phyloP scores from a whole-genome alignment of 1,284 basidiomycete species.

The Coniferiporia sulphurascens region DNA sequence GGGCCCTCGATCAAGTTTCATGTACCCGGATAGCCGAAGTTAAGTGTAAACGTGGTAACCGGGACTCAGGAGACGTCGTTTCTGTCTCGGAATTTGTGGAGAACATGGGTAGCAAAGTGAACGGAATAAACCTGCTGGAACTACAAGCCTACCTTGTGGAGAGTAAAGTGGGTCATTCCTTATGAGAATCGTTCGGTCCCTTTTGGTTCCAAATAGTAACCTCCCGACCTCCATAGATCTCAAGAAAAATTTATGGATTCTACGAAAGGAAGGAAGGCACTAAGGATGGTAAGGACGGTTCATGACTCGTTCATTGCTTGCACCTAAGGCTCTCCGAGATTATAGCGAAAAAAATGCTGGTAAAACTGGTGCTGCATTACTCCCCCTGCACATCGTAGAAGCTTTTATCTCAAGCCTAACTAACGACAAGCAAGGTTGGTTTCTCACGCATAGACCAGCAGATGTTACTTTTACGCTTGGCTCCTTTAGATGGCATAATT shows the following conservation, averaged over 20 bases:
- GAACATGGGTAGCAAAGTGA: constrained; percentile 62
- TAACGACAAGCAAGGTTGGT: constrained; percentile 75
- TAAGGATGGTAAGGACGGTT: no score
- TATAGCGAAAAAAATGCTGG: background rate
- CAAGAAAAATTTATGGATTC: no score
- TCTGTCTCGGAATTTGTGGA: constrained; percentile 62
- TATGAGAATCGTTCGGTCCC: no score
- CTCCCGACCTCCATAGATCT: no score
- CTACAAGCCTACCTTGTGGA: constrained; percentile 80
- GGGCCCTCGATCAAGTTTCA: constrained; percentile 56
- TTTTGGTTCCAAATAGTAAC: no score
- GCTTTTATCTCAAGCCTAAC: constrained; percentile 81
- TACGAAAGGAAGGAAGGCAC: no score
- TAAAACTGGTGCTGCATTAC: constrained; percentile 40
- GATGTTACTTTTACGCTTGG: background rate
- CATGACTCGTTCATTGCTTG: background rate
- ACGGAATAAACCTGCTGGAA: constrained; percentile 76
- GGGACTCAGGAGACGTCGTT: constrained; percentile 43
- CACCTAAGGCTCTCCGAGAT: background rate
- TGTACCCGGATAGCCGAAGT: constrained; percentile 43
- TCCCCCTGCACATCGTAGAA: constrained; percentile 83
- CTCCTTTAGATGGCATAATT: constrained; percentile 55
- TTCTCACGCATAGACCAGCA: constrained; percentile 18
- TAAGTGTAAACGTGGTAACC: constrained; percentile 24
- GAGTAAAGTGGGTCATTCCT: constrained; percentile 69